Base-by-base conservation (phyloP, 306 rosid genomes). In the Glycine tomentella region DNA sequence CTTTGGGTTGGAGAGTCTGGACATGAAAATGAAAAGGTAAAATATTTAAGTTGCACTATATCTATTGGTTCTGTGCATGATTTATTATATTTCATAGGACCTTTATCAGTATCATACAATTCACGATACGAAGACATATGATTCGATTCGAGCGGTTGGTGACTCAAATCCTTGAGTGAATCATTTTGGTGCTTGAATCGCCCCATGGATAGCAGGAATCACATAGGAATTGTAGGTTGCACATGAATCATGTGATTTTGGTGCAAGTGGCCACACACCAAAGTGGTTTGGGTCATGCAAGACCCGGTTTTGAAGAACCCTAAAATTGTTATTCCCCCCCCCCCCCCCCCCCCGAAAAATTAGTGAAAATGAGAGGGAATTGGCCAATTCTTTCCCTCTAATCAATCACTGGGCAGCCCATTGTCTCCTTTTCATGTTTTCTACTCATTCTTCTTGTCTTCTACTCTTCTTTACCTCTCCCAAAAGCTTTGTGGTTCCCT, bases 1-100 rank as follows among this genome's bases (percentile, higher is more conserved):
- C 87, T 96, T 50, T 96, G 98, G 98, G 94, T 96, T 80, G 99
- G 97, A 49, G 99, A 96, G 88, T 96, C 98, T 0, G 98, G 99
- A 78, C 83, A 92, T 76, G 99, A 92, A 76, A 88, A 90, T 76
- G 98, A 94, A 48, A 20, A 90, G 94, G 99, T 96, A 76, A 79
- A 62, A 45, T 10, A n/a, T 72, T 40, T 31, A 76, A 73, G 53
- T 81, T 70, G 6, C 52, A 69, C 69, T 81, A 57, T 25, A 55
- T 34, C 63, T 69, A 12, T 52, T 68, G 63, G 72, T 42, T 61
- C 75, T 44, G 46, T 8, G 46, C 13, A 5, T 80, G 34, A 38
- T 75, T 14, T 63, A 40, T 64, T 74, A 42, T 82, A 74, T 69
- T 61, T 34, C 62, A 45, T 73, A 5, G 48, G 20, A 63, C 14